Conservation (phyloP, 495 filamentous ascomycete genomes). For the Alectoria sarmentosa region DNA sequence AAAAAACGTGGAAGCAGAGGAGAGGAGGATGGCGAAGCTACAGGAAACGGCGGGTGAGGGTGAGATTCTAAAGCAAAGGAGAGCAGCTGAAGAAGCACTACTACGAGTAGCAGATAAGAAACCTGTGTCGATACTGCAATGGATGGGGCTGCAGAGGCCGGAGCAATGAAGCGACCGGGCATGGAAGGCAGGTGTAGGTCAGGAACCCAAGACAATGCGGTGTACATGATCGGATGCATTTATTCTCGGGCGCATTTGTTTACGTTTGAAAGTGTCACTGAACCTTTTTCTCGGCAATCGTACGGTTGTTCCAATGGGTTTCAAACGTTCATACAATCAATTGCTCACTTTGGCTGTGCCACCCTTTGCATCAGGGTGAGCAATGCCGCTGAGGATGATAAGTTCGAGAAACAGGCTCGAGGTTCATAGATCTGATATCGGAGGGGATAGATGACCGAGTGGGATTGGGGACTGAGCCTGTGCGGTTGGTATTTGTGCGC, state of each 20-base stretch:
- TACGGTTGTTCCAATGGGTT: background rate
- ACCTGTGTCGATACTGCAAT: background rate
- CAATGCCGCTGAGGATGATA: background rate
- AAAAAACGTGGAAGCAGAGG: slow-evolving; percentile 48
- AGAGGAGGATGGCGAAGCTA: slow-evolving; percentile 37
- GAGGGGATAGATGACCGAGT: no score
- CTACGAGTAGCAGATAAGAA: background rate
- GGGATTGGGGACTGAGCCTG: no score
- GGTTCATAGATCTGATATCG: no score
- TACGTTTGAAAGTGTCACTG: background rate
- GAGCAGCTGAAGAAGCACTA: background rate
- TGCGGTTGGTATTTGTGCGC: no score
- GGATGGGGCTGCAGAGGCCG: slow-evolving; percentile 10
- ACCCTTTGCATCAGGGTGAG: background rate
- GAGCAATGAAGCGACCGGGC: background rate
- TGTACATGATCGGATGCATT: background rate
- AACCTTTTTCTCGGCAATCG: background rate
- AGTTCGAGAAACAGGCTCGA: background rate
- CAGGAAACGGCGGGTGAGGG: slow-evolving; percentile 22
- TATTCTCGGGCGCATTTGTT: no score
- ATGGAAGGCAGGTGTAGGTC: background rate
- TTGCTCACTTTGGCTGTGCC: background rate
- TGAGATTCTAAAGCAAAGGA: slow-evolving; percentile 6
- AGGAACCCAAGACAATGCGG: background rate
- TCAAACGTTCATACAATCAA: background rate